phyloP scores from a whole-genome alignment of 768 basidiomycete species.

The Tricholomella constricta region DNA sequence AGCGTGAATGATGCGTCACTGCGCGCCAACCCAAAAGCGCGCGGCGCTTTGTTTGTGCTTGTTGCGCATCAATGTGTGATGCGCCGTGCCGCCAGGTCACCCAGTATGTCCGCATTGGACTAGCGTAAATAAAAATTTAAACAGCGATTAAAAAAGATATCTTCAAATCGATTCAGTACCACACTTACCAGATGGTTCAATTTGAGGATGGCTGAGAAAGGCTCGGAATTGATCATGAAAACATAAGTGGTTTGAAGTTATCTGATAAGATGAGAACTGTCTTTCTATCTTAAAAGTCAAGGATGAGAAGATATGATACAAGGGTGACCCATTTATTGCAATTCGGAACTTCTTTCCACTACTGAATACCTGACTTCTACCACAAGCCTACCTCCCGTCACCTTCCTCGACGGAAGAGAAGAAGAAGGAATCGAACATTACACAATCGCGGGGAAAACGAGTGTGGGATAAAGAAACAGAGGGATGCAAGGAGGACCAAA shows the following conservation, averaged over 20 bases:
- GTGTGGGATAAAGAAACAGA: conserved; percentile 5
- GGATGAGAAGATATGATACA: conserved; percentile 11
- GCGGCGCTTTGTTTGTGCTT: no score
- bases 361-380: conserved; percentile 16
- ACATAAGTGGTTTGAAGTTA: no score
- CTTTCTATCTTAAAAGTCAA: not conserved
- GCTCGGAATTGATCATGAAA: not conserved
- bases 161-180: no score
- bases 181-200: no score
- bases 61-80: no score
- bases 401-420: conserved; percentile 10
- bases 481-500: conserved; percentile 10
- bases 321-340: conserved; percentile 16
- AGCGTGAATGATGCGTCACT: no score
- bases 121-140: no score
- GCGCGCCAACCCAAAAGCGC: no score
- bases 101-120: no score
- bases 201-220: no score
- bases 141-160: no score
- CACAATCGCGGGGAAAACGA: conserved; percentile 13
- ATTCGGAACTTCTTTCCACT: conserved; percentile 17
- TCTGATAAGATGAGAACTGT: not conserved
- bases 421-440: conserved; percentile 6
- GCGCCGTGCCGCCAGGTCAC: no score
- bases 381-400: conserved; percentile 2